Evolutionary conservation across 164 flowering plant genomes (phyloP), one percentile per base, ranked within the genome.

Genomic region (Warburgia ugandensis): DNA sequence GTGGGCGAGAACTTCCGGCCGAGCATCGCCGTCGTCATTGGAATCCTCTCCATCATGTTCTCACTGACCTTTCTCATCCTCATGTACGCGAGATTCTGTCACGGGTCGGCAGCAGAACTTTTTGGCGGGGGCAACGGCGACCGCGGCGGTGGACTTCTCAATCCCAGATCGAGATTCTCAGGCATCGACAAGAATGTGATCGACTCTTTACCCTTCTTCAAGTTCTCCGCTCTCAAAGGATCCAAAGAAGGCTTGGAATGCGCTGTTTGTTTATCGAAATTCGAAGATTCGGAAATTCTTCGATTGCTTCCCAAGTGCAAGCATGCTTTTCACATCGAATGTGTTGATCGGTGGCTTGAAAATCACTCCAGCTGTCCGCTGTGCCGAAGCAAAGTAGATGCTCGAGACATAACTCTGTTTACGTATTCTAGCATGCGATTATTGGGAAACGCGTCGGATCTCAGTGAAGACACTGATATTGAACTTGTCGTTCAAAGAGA

Each of bases 321-420:
- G 28, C 98, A 91, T 50, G 96, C 95, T 12, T 91, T 91, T 50
- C 98, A 91, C 52, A 71, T 83, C 25, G 62, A 40, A 19, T 91
- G 98, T 54, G 71, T 91, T 16, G 98, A 87, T 54, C 71, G 63
- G 42, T 91, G 98, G 98, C 90, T 91, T 7, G 95, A 84, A 53
- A 78, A 66, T 26, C 98, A 91, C 62, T 79, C 96, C 0, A 87
- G 74, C 50, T 91, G 98, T 41, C 98, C 98, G 29, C 69, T 91
- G 21, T 91, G 98, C 56, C 60, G 97, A 36, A 61, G 60, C 29
- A 75, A 62, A 47, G 63, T 91, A 30, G 68, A 64, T 20, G 40
- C 64, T 3, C 79, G 66, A 0, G 96, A 91, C 36, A 55, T 73
- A 1, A 19, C 67, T 0, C 33, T 64, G 26, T 61, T 76, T 29